These are phyloP conservation scores for Aristolochia californica DNA, from an alignment of 164 flowering plant genomes.

Conservation along the genomic window DNA sequence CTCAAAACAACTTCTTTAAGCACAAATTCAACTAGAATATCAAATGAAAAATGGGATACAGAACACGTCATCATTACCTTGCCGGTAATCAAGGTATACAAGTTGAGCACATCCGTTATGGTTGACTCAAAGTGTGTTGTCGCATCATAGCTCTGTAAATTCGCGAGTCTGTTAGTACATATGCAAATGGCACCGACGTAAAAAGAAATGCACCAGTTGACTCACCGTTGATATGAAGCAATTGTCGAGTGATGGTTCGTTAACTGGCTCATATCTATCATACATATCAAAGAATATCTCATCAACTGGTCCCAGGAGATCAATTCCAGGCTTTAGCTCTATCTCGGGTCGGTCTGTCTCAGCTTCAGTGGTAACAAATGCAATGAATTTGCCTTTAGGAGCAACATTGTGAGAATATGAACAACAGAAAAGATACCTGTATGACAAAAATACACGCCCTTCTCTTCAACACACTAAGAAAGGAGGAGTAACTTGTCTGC, in stretches of 20 bases:
- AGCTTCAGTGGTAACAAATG: conserved; percentile 87
- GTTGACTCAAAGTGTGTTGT: conserved; percentile 96
- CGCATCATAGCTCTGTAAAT: conserved; percentile 82
- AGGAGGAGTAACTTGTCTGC: too few relatives aligned
- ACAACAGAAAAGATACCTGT: conserved; percentile 93
- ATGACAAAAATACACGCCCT: conserved; percentile 2
- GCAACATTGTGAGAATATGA: conserved; percentile 94
- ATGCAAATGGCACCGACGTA: background rate
- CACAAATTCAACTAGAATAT: background rate
- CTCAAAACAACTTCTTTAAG: conserved; percentile 8
- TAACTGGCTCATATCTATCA: conserved; percentile 83
- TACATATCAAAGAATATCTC: conserved; percentile 87
- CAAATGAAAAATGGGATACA: background rate
- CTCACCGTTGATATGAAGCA: conserved; percentile 89
- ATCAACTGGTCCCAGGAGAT: conserved; percentile 85
- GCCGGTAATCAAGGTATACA: conserved; percentile 86
- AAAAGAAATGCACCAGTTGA: background rate
- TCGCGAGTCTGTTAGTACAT: background rate
- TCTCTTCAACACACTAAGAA: too few relatives aligned
- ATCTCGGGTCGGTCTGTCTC: conserved; percentile 75
- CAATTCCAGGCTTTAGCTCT: conserved; percentile 78
- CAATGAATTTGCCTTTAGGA: conserved; percentile 91
- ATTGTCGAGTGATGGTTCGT: conserved; percentile 77
- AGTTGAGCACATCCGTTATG: conserved; percentile 66
- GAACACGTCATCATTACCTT: conserved; percentile 38